Percentiles rank a stretch among this genome's conserved stretches.
phyloP scores from a whole-genome alignment of 768 basidiomycete species.

The Hypholoma sublateritium region DNA sequence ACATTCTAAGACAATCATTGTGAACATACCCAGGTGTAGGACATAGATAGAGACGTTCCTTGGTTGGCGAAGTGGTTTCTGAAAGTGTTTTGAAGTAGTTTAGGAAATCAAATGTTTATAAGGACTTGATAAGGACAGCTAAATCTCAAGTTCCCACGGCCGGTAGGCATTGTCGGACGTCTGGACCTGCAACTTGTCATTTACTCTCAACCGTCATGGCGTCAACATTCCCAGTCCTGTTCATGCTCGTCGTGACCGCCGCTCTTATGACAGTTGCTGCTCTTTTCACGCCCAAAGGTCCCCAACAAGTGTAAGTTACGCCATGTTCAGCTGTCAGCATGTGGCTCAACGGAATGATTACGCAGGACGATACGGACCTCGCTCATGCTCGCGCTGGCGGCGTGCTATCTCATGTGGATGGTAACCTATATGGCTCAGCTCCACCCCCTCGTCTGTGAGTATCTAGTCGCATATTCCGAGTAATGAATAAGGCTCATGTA shows the following conservation, averaged over 20 bases:
- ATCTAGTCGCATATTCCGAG: background rate
- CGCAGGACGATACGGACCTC: constrained; percentile 80
- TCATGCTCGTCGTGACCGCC: constrained; percentile 63
- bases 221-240: constrained; percentile 65
- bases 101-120: too few relatives aligned
- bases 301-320: constrained; percentile 79
- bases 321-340: background rate
- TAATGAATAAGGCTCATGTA: background rate
- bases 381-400: constrained; percentile 73
- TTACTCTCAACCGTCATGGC: constrained; percentile 47
- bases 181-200: constrained; percentile 1
- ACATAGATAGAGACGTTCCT: too few relatives aligned
- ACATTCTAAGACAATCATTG: too few relatives aligned
- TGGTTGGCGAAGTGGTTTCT: too few relatives aligned
- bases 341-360: background rate
- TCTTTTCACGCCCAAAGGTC: constrained; percentile 80
- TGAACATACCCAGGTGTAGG: too few relatives aligned
- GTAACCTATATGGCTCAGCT: constrained; percentile 96
- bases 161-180: background rate
- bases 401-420: constrained; percentile 96
- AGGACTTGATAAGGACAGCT: too few relatives aligned
- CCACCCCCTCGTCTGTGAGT: constrained; percentile 83
- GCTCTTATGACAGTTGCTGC: constrained; percentile 66
- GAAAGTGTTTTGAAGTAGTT: too few relatives aligned
- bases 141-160: constrained; percentile 1